Conservation (phyloP, 1,139 yeast genomes). For the Suhomyces taliae region DNA sequence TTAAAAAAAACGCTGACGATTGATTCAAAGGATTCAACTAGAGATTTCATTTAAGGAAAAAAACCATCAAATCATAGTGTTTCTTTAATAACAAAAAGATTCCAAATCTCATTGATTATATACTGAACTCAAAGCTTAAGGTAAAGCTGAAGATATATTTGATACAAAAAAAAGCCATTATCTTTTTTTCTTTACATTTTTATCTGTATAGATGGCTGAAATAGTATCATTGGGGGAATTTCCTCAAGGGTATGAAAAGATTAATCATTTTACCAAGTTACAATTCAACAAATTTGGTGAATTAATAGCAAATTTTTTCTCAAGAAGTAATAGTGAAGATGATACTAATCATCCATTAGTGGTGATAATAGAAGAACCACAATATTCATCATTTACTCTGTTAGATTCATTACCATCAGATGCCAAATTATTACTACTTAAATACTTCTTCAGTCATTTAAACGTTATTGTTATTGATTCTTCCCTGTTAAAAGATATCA, state of each 20-base stretch:
- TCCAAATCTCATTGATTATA: no score
- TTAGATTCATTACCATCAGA: conserved; percentile 13
- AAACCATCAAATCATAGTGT: no score
- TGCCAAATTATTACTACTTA: conserved; percentile 34
- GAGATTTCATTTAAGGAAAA: no score
- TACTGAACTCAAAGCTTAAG: no score
- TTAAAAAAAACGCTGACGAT: no score
- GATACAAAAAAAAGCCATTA: background rate
- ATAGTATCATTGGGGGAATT: conserved; percentile 6
- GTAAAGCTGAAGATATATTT: no score
- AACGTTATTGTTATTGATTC: conserved; percentile 35
- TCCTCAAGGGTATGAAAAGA: conserved; percentile 3
- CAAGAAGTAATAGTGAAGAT: conserved; percentile 35
- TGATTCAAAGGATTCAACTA: no score
- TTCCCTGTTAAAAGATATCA: conserved; percentile 17
- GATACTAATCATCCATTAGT: conserved; percentile 39
- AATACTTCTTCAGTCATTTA: conserved; percentile 44
- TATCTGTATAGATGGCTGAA: conserved; percentile 11
- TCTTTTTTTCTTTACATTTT: no score
- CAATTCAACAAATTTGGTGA: conserved; percentile 10
- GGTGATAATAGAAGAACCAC: conserved; percentile 25
- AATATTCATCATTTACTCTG: background rate
- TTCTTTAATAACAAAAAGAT: no score
- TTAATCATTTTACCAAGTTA: conserved; percentile 3
- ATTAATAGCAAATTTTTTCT: conserved; percentile 25